Evolutionary conservation across 2,329 filamentous ascomycete genomes (phyloP).

Genomic region (Penicillium sp.): DNA sequence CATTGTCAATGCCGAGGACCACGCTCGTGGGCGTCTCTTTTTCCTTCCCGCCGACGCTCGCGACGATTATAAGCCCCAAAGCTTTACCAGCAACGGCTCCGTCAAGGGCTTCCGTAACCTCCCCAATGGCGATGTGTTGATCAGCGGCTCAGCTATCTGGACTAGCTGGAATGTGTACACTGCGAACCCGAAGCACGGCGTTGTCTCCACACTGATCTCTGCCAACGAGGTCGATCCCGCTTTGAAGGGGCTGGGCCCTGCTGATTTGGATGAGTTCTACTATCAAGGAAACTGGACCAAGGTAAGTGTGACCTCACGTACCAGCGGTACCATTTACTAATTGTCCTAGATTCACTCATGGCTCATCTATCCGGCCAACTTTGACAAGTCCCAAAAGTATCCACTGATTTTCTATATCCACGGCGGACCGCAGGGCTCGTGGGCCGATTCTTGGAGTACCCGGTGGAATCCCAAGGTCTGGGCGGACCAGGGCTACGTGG

Average conservation of each 20-base stretch:
- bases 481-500: constrained; percentile 86
- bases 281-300: constrained; percentile 45
- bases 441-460: constrained; percentile 77
- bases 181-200: constrained; percentile 36
- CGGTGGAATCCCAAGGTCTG: constrained; percentile 87
- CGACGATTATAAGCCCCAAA: constrained; percentile 42
- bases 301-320: constrained; percentile 27
- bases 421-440: constrained; percentile 80
- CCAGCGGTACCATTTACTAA: constrained; percentile 13
- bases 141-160: constrained; percentile 45
- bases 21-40: constrained; percentile 60
- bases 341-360: constrained; percentile 45
- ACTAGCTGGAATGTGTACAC: constrained; percentile 45
- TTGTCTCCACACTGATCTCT: constrained; percentile 40
- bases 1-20: constrained; percentile 75
- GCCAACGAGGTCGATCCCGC: constrained; percentile 50
- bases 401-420: constrained; percentile 82
- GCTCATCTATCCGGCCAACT: constrained; percentile 58
- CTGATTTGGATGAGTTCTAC: constrained; percentile 47
- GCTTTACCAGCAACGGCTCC: constrained; percentile 45
- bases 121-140: constrained; percentile 40
- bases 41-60: constrained; percentile 41
- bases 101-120: constrained; percentile 40
- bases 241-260: constrained; percentile 42
- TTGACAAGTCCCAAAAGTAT: constrained; percentile 73